Evolutionary conservation across 257 asterid genomes (phyloP).

Genomic region (Ocimum tenuiflorum): DNA sequence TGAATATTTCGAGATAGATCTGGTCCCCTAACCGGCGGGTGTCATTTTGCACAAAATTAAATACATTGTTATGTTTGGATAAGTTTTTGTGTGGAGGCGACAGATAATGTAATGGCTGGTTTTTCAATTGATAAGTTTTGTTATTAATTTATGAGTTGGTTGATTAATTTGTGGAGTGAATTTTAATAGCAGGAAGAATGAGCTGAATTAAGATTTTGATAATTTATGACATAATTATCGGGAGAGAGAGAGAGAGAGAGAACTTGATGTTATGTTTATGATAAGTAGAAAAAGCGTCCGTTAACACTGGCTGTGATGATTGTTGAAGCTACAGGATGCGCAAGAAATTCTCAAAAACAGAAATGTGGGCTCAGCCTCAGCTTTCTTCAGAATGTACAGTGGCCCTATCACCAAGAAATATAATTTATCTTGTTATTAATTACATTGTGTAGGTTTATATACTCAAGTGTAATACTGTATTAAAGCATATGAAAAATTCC

Average conservation of each 20-base stretch:
- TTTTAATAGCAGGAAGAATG: too few relatives aligned
- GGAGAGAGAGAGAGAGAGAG: background rate
- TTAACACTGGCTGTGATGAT: slow-evolving; percentile 27
- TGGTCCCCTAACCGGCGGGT: slow-evolving; percentile 16
- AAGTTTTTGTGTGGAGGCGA: background rate
- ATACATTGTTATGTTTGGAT: background rate
- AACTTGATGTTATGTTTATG: background rate
- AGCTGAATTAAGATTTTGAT: too few relatives aligned
- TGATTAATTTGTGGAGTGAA: too few relatives aligned
- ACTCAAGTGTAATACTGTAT: too few relatives aligned
- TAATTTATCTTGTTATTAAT: too few relatives aligned
- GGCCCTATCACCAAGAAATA: background rate
- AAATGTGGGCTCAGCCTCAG: slow-evolving; percentile 20
- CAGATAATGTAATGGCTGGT: too few relatives aligned
- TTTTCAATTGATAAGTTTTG: too few relatives aligned
- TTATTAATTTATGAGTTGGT: too few relatives aligned
- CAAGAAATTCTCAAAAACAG: background rate
- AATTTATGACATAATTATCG: too few relatives aligned
- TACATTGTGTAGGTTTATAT: too few relatives aligned
- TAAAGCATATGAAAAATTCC: too few relatives aligned
- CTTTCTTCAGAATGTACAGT: background rate
- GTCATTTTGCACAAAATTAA: background rate
- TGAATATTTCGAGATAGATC: slow-evolving; percentile 27
- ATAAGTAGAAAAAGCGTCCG: slow-evolving; percentile 24
- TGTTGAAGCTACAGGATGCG: slow-evolving; percentile 29